phyloP scores from a whole-genome alignment of 2,329 filamentous ascomycete species.

The Kalmusia sp. region DNA sequence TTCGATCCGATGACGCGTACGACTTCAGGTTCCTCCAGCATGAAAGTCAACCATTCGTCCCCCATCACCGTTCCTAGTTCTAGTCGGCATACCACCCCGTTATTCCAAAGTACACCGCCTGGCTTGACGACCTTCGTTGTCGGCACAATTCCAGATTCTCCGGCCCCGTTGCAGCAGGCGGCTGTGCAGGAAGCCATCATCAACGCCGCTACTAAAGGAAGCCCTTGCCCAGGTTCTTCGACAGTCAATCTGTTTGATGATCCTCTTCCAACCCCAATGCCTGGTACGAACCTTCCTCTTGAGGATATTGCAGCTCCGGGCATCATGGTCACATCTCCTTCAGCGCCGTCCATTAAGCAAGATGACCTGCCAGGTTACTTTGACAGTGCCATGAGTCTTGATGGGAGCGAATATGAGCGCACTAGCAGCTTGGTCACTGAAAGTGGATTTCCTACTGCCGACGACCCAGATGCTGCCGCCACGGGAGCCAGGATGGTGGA shows the following conservation, averaged over 20 bases:
- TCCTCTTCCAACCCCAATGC: conserved; percentile 29
- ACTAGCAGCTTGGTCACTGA: conserved; percentile 2
- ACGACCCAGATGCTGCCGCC: not conserved
- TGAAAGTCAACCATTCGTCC: conserved; percentile 33
- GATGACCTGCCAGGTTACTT: conserved; percentile 19
- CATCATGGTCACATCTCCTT: conserved; percentile 15
- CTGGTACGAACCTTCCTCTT: conserved; percentile 30
- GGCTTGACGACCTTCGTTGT: conserved; percentile 15
- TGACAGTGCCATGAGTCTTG: conserved; percentile 2
- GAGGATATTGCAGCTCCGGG: conserved; percentile 16
- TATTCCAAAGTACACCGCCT: conserved; percentile 1
- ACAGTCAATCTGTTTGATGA: conserved; percentile 1
- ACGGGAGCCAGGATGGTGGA: not conserved
- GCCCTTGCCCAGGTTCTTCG: conserved; percentile 6
- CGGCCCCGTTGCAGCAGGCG: conserved; percentile 33
- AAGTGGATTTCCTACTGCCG: not conserved
- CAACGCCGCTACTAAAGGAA: conserved; percentile 1
- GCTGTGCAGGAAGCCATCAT: conserved; percentile 25
- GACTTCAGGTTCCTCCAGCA: conserved; percentile 21
- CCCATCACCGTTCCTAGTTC: conserved; percentile 34
- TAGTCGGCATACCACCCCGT: conserved; percentile 9
- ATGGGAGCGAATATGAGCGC: conserved; percentile 1
- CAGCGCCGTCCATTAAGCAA: not conserved
- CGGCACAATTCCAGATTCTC: conserved; percentile 36
- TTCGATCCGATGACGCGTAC: conserved; percentile 28